Base-by-base conservation (phyloP, 108 stramenopile genomes). In the Nitzschia inconspicua region DNA sequence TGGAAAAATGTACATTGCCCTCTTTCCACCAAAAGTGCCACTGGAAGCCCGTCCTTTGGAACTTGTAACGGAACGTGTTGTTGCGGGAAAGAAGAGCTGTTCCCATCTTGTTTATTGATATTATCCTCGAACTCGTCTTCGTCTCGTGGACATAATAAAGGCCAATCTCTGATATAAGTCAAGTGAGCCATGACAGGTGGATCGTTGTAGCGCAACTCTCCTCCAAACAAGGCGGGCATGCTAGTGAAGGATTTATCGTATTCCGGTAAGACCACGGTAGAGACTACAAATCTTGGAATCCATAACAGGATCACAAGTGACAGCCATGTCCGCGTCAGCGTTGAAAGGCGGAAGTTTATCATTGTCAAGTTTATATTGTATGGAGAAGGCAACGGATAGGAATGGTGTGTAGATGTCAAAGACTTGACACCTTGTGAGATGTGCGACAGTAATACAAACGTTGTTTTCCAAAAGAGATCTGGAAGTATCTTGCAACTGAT, bases 1-100 rank as follows among this genome's bases (percentile, higher is more conserved):
- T 80, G 75, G 44, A 71, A 68, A 62, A 83, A 86, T 20, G 71
- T 66, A 48, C 85, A 86, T 27, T 66, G 30, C 5, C 82, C 82
- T 41, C 85, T 62, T 48, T 63, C 70, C 0, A 75, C 85, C 36
- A 86, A 49, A 16, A 86, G 40, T 8, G 82, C 74, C 3, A 86
- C 46, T 0, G 76, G 73, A 9, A 58, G 20, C 4, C 49, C 68
- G 29, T 54, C 68, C 3, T 52, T 22, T 5, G 70, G 54, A 22
- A 0, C 18, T 4, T 32, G 53, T 10, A 54, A 11, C 5, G 63
- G 25, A 3, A 41, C 39, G n/a, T 41, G n/a, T 11, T 37, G 24
- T 63, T 39, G 10, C 13, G 5, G 22, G 37, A 31, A 18, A 25
- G 34, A 24, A 8, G 10, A 42, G 25, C 19, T 42, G 39, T 52